Evolutionary conservation across 2,329 filamentous ascomycete genomes (phyloP).

Genomic region (Nemania bipapillata): DNA sequence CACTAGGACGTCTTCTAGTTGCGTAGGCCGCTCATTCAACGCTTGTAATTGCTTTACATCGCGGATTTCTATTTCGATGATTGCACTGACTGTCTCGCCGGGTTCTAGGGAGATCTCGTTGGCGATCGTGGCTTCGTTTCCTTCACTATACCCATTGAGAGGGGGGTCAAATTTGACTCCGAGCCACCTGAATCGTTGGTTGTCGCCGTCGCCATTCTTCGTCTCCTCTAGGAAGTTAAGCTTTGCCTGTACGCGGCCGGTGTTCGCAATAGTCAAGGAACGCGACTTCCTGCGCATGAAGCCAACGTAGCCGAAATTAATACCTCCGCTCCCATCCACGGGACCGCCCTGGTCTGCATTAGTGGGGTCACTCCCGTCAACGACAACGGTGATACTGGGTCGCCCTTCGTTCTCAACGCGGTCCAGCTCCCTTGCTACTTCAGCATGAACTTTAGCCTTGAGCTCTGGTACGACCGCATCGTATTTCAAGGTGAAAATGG

Average conservation of each 20-base stretch:
- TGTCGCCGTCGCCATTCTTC: constrained; percentile 57
- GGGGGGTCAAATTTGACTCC: constrained; percentile 42
- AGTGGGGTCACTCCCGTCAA: constrained; percentile 67
- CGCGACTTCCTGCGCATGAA: constrained; percentile 74
- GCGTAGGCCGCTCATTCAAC: constrained; percentile 74
- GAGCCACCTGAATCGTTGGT: constrained; percentile 45
- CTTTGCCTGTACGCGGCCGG: constrained; percentile 80
- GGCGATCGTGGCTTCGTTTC: constrained; percentile 51
- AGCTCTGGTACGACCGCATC: constrained; percentile 86
- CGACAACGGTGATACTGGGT: constrained; percentile 82
- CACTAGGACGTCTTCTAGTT: constrained; percentile 87
- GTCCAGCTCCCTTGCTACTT: constrained; percentile 88
- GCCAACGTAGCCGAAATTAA: constrained; percentile 81
- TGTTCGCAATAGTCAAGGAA: constrained; percentile 88
- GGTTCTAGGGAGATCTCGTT: constrained; percentile 77
- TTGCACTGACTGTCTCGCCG: constrained; percentile 80
- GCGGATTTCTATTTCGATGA: constrained; percentile 74
- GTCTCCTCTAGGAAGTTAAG: constrained; percentile 83
- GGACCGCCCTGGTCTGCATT: constrained; percentile 53
- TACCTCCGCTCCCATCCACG: constrained; percentile 63
- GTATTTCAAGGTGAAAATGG: constrained; percentile 84
- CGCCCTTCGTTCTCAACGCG: constrained; percentile 90
- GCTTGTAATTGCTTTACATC: constrained; percentile 71
- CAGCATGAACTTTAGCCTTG: constrained; percentile 83
- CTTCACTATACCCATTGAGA: constrained; percentile 29